phyloP scores from a whole-genome alignment of 106 monocot genomes.

The Phalaenopsis equestris region DNA sequence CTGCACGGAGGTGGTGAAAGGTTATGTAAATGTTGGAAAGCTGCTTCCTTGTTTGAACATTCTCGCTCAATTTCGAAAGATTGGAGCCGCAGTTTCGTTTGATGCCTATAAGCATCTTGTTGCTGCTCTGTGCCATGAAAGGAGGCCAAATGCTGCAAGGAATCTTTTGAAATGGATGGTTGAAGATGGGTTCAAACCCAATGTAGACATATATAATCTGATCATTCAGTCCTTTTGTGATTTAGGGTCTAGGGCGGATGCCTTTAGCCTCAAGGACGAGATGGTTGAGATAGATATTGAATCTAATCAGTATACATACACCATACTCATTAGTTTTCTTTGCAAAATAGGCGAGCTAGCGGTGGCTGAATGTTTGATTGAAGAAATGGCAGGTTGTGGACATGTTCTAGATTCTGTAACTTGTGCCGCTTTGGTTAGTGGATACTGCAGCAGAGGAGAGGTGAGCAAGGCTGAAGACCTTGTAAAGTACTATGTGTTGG shows the following conservation, averaged over 20 bases:
- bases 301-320: slow-evolving; percentile 42
- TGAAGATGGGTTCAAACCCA: slow-evolving; percentile 36
- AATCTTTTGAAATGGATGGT: slow-evolving; percentile 40
- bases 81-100: slow-evolving; percentile 26
- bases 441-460: slow-evolving; percentile 33
- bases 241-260: slow-evolving; percentile 26
- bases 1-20: slow-evolving; percentile 40
- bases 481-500: slow-evolving; percentile 30
- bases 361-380: slow-evolving; percentile 56
- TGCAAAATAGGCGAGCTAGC: slow-evolving; percentile 31
- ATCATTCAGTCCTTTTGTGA: slow-evolving; percentile 51
- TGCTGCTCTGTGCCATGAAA: slow-evolving; percentile 39
- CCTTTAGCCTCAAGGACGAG: slow-evolving; percentile 47
- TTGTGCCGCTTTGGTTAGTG: slow-evolving; percentile 38
- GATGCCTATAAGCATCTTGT: slow-evolving; percentile 35
- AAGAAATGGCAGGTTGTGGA: slow-evolving; percentile 41
- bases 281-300: slow-evolving; percentile 41
- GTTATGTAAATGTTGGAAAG: slow-evolving; percentile 35
- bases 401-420: slow-evolving; percentile 41
- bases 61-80: slow-evolving; percentile 38
- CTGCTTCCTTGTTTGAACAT: slow-evolving; percentile 68
- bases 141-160: slow-evolving; percentile 66
- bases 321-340: slow-evolving; percentile 38
- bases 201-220: slow-evolving; percentile 44
- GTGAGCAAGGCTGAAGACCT: slow-evolving; percentile 55